Base-by-base conservation (phyloP, 2,329 filamentous ascomycete species). In the Ophiostoma piceae region DNA sequence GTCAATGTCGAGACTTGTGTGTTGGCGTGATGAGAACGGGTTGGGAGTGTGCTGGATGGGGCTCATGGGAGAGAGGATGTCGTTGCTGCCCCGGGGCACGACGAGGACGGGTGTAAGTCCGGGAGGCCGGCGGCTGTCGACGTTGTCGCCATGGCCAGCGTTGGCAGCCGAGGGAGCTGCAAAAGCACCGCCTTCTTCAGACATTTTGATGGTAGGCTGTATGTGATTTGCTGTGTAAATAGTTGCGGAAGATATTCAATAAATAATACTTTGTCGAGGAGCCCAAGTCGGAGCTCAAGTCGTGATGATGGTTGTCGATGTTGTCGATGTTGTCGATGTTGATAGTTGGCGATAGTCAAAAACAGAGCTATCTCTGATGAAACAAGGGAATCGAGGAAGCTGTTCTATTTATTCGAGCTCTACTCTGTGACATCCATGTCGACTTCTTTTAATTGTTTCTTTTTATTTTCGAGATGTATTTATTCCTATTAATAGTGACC, bases 1-100 rank as follows among this genome's bases (percentile, higher is more conserved):
- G 72, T 82, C 81, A 4, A 82, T 69, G 69, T 82, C 81, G 29
- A 82, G 66, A 7, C 74, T 75, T 0, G 75, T 77, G 69, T 78
- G 65, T 66, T 77, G 77, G 8, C 76, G 74, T 65, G n/a, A 14
- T 29, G 6, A 77, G 73, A 78, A 78, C 2, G 77, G 76, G 29
- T 78, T 78, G 3, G 76, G 76, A 8, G 76, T 65, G 29, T 68
- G 9, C 60, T 35, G 60, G 4, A 66, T 39, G 26, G 19, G 62
- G 62, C 43, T 54, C 32, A 35, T 57, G 12, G 62, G 43, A n/a
- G 11, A 66, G 9, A 19, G 47, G 11, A 32, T 29, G 47, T 47
- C 68, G 37, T 57, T 35, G 47, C 26, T 37, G 41, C 22, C 26
- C 32, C 43, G 32, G 11, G 41, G 41, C 12, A 51, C 26, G 22